phyloP scores from a whole-genome alignment of 2,329 filamentous ascomycete genomes.

The Cyclaneusma minus region DNA sequence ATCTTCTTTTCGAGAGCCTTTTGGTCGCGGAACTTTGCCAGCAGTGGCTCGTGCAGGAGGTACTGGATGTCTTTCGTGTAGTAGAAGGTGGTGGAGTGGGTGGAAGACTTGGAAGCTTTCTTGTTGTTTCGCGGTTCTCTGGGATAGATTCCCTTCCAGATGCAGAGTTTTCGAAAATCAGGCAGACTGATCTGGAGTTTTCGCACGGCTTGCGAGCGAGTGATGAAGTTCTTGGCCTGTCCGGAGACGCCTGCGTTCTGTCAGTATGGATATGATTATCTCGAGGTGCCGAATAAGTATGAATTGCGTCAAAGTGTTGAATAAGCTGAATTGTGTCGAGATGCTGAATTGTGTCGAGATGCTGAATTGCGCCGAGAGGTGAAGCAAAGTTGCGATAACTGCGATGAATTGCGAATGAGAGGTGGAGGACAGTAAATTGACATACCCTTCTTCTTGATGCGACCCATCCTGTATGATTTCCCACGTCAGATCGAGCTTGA shows the following conservation, averaged over 20 bases:
- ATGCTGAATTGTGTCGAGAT: too few species aligned
- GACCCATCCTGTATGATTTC: conserved; percentile 56
- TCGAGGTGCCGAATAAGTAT: conserved; percentile 6
- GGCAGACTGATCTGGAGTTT: conserved; percentile 95
- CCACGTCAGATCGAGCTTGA: too few species aligned
- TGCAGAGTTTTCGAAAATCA: conserved; percentile 95
- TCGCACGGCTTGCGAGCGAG: conserved; percentile 87
- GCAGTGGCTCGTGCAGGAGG: conserved; percentile 85
- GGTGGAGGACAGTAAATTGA: too few species aligned
- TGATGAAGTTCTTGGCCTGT: conserved; percentile 96
- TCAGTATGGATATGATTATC: conserved; percentile 5
- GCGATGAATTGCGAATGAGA: too few species aligned
- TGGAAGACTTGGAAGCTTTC: conserved; percentile 86
- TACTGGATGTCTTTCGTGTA: conserved; percentile 95
- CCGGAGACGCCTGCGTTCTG: conserved; percentile 64
- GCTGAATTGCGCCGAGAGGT: too few species aligned
- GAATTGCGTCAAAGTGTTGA: conserved; percentile 1
- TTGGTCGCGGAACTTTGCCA: conserved; percentile 92
- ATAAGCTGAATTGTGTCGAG: too few species aligned
- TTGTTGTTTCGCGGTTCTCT: conserved; percentile 94
- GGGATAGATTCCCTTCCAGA: conserved; percentile 99
- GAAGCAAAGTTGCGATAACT: too few species aligned
- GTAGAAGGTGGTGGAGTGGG: conserved; percentile 82
- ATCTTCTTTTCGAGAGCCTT: conserved; percentile 98
- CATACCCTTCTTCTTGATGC: conserved; percentile 77